Evolutionary conservation across 805 yeast species (phyloP).

Genomic region (Candida easanensis): DNA sequence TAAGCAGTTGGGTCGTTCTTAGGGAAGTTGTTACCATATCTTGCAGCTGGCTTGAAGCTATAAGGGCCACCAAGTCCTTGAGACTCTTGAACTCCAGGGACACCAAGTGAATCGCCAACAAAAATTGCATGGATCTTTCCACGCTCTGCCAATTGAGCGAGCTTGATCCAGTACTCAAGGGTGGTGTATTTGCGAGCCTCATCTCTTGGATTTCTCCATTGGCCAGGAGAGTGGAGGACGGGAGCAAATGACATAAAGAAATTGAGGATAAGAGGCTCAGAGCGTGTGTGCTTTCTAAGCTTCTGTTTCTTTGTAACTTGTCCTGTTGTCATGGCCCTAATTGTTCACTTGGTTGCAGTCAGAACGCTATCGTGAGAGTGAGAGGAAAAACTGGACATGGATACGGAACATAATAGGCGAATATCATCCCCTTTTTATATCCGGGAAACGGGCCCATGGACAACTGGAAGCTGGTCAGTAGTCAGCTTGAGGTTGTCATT

Average conservation of each 20-base stretch:
- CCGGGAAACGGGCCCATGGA: too few species aligned
- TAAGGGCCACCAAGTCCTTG: slow-evolving; percentile 32
- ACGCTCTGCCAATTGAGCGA: slow-evolving; percentile 38
- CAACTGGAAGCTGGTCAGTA: too few species aligned
- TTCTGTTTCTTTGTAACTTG: slow-evolving; percentile 20
- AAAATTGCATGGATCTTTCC: slow-evolving; percentile 41
- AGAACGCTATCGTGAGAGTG: too few species aligned
- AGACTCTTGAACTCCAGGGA: slow-evolving; percentile 37
- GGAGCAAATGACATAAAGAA: slow-evolving; percentile 27
- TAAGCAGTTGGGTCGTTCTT: slow-evolving; percentile 40
- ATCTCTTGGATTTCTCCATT: slow-evolving; percentile 28
- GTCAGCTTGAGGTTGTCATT: too few species aligned
- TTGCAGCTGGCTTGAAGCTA: slow-evolving; percentile 36
- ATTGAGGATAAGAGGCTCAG: slow-evolving; percentile 23
- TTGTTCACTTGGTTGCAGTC: too few species aligned
- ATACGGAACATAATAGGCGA: too few species aligned
- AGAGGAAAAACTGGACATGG: too few species aligned
- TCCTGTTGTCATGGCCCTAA: too few species aligned
- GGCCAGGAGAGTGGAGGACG: slow-evolving; percentile 28
- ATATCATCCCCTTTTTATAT: too few species aligned
- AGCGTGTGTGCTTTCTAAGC: too few species aligned
- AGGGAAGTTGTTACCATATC: slow-evolving; percentile 34
- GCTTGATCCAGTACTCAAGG: slow-evolving; percentile 38
- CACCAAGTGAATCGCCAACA: slow-evolving; percentile 40
- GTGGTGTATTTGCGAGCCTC: slow-evolving; percentile 22